phyloP scores from a whole-genome alignment of 2,329 filamentous ascomycete species.

The Raffaelea arxii region DNA sequence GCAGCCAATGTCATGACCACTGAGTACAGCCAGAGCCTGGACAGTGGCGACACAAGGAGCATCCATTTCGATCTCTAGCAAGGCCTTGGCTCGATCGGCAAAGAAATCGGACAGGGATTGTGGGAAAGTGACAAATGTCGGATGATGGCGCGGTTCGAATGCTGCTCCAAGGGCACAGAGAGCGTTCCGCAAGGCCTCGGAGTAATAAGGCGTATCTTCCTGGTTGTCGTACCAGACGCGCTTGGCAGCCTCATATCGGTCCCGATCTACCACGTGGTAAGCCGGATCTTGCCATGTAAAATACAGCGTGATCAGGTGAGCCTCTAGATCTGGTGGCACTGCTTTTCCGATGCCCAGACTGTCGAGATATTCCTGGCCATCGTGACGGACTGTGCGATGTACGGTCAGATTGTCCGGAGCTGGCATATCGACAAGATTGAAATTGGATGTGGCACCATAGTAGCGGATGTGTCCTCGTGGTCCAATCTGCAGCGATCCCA shows the following conservation, averaged over 20 bases:
- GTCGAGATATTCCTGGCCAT: slow-evolving; percentile 6
- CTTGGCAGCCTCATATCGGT: slow-evolving; percentile 16
- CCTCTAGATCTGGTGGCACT: slow-evolving; percentile 28
- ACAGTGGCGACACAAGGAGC: slow-evolving; percentile 36
- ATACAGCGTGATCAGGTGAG: slow-evolving; percentile 33
- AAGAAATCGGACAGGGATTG: slow-evolving; percentile 27
- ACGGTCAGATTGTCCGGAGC: slow-evolving; percentile 20
- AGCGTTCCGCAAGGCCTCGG: slow-evolving; percentile 12
- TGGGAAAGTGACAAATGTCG: slow-evolving; percentile 17
- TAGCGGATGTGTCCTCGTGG: slow-evolving; percentile 32
- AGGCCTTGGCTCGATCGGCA: slow-evolving; percentile 30
- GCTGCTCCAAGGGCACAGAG: slow-evolving; percentile 23
- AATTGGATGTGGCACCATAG: slow-evolving; percentile 33
- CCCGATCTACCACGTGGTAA: slow-evolving; percentile 32
- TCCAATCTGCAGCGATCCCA: slow-evolving; percentile 31
- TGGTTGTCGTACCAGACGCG: neutral
- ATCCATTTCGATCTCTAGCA: slow-evolving; percentile 36
- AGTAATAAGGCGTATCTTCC: slow-evolving; percentile 11
- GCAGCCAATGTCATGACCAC: slow-evolving; percentile 31
- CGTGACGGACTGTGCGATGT: slow-evolving; percentile 18
- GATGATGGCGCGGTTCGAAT: slow-evolving; percentile 17
- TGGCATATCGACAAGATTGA: slow-evolving; percentile 29
- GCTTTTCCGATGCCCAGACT: slow-evolving; percentile 26
- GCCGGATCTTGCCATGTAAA: slow-evolving; percentile 39
- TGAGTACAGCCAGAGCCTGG: slow-evolving; percentile 34